These are phyloP conservation scores for Arxiozyma heterogenica DNA, from an alignment of 1,139 yeast genomes.

Conservation along the genomic window DNA sequence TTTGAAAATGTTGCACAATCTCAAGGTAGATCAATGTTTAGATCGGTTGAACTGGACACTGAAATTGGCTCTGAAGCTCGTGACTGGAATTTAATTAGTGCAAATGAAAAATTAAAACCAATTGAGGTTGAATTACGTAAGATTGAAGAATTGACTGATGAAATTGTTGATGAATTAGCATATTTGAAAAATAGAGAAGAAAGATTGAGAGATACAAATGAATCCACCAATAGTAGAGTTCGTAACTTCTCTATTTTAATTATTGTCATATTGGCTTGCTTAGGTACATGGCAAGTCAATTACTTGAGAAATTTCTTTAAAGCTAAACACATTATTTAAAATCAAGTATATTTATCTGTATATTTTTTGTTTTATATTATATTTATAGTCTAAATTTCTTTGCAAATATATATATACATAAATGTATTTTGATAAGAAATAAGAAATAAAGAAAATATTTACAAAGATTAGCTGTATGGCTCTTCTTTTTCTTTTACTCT, in stretches of 20 bases:
- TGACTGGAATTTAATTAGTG: constrained; percentile 94
- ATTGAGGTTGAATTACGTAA: constrained; percentile 81
- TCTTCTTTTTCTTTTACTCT: background rate
- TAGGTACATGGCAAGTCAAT: constrained; percentile 87
- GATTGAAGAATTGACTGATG: constrained; percentile 74
- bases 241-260: constrained; percentile 72
- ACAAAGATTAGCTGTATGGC: background rate
- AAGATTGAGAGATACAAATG: constrained; percentile 91
- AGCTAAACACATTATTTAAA: constrained; percentile 80
- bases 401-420: background rate
- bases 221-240: constrained; percentile 71
- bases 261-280: constrained; percentile 56
- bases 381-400: background rate
- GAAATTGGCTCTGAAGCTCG: constrained; percentile 96
- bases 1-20: constrained; percentile 51
- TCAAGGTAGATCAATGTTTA: constrained; percentile 34
- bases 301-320: constrained; percentile 89
- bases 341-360: no score
- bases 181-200: constrained; percentile 84
- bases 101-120: constrained; percentile 87
- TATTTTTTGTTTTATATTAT: background rate
- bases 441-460: background rate
- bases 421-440: background rate
- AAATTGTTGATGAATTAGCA: constrained; percentile 66
- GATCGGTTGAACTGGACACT: constrained; percentile 79